These are phyloP conservation scores for Leccinellum luteum DNA, from an alignment of 768 basidiomycete genomes.

Conservation along the genomic window DNA sequence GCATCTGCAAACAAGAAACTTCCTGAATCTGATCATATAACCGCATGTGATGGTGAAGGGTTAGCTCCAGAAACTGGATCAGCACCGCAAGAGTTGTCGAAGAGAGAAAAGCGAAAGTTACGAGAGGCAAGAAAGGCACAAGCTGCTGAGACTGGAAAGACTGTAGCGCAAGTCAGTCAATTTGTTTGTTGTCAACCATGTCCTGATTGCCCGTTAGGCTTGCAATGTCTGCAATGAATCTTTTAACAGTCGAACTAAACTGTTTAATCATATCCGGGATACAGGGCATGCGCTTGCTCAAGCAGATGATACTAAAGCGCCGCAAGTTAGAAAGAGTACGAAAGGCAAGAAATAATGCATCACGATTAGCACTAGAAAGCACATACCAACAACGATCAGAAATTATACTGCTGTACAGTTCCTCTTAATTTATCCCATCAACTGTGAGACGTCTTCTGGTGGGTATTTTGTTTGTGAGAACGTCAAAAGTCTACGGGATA, in stretches of 20 bases:
- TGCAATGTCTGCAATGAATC: slow-evolving; percentile 68
- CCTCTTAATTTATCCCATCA: slow-evolving; percentile 67
- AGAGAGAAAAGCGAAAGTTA: slow-evolving; percentile 79
- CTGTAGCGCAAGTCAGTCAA: slow-evolving; percentile 8
- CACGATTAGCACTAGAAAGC: slow-evolving; percentile 1
- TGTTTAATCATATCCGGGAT: slow-evolving; percentile 71
- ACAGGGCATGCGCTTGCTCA: slow-evolving; percentile 66
- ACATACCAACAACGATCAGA: slow-evolving; percentile 7
- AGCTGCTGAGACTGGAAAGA: slow-evolving; percentile 1
- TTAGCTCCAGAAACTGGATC: background rate
- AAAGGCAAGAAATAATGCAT: slow-evolving; percentile 21
- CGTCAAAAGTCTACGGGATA: slow-evolving; percentile 69
- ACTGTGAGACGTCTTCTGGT: slow-evolving; percentile 84
- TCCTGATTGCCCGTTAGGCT: slow-evolving; percentile 26
- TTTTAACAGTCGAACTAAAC: slow-evolving; percentile 68
- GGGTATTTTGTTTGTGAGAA: slow-evolving; percentile 97
- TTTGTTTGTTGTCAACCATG: background rate
- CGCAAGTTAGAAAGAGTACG: slow-evolving; percentile 37
- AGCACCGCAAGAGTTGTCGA: slow-evolving; percentile 46
- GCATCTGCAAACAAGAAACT: slow-evolving; percentile 4
- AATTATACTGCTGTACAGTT: slow-evolving; percentile 1
- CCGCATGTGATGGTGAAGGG: background rate
- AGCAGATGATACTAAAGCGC: slow-evolving; percentile 24
- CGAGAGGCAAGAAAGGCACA: slow-evolving; percentile 68
- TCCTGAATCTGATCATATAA: slow-evolving; percentile 3